These are phyloP conservation scores for Pisolithus thermaeus DNA, from an alignment of 1,284 basidiomycete species.

Conservation along the genomic window DNA sequence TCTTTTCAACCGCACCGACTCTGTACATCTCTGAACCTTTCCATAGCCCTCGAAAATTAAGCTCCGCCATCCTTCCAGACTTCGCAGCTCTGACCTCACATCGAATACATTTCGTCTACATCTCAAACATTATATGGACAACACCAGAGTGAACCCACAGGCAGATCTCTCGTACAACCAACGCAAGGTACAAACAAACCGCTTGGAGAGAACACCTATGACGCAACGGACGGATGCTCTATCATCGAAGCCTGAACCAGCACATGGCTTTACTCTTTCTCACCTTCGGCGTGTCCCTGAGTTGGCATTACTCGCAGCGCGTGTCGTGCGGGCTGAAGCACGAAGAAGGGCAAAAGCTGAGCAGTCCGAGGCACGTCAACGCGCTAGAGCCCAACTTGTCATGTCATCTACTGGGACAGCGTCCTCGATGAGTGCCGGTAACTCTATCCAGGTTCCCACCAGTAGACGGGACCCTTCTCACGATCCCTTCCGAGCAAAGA, in stretches of 20 bases:
- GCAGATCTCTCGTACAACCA: not conserved
- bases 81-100: slow-evolving; percentile 60
- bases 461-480: slow-evolving; percentile 5
- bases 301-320: slow-evolving; percentile 51
- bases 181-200: not conserved
- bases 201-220: not conserved
- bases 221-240: not conserved
- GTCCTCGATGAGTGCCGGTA: slow-evolving; percentile 2
- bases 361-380: slow-evolving; percentile 20
- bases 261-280: slow-evolving; percentile 59
- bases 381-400: slow-evolving; percentile 3
- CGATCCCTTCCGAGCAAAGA: slow-evolving; percentile 32
- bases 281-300: slow-evolving; percentile 71
- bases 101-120: slow-evolving; percentile 66
- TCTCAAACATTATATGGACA: slow-evolving; percentile 71
- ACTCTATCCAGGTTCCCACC: not conserved
- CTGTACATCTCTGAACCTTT: not conserved
- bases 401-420: not conserved
- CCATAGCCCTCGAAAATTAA: slow-evolving; percentile 23
- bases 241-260: not conserved
- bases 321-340: slow-evolving; percentile 54
- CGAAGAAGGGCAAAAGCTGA: slow-evolving; percentile 44
- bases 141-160: slow-evolving; percentile 18
- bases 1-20: not conserved
- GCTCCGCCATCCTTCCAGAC: slow-evolving; percentile 62